These are phyloP conservation scores for Pichia phayaonensis DNA, from an alignment of 805 yeast genomes.

Conservation along the genomic window DNA sequence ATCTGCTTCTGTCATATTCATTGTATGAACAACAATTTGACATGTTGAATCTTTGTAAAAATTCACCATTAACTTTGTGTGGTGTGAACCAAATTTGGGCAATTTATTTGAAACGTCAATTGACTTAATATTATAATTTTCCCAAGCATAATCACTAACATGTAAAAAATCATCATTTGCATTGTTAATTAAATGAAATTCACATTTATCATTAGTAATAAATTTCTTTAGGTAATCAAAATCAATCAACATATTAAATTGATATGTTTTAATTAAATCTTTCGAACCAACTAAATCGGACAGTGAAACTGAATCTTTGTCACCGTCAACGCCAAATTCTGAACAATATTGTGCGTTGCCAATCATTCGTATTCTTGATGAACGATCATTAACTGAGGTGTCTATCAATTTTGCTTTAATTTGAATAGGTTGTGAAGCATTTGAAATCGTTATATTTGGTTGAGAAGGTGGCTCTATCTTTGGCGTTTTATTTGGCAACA, in stretches of 20 bases:
- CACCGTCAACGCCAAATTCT: slow-evolving; percentile 14
- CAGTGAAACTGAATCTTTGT: slow-evolving; percentile 24
- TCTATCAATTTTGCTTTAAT: neutral
- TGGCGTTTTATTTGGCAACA: neutral
- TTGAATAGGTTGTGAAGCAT: too few relatives aligned
- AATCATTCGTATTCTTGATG: slow-evolving; percentile 24
- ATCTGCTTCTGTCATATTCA: slow-evolving; percentile 50
- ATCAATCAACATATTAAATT: slow-evolving; percentile 29
- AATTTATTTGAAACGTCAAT: slow-evolving; percentile 24
- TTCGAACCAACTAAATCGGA: slow-evolving; percentile 22
- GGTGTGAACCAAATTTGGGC: slow-evolving; percentile 43
- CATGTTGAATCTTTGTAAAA: slow-evolving; percentile 37
- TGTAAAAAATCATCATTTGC: slow-evolving; percentile 26
- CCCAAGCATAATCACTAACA: slow-evolving; percentile 25
- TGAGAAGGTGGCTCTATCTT: neutral
- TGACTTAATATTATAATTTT: slow-evolving; percentile 15
- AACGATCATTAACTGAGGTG: neutral
- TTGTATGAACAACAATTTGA: slow-evolving; percentile 51
- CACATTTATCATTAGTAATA: slow-evolving; percentile 16
- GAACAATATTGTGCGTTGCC: slow-evolving; percentile 19
- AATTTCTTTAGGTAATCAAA: slow-evolving; percentile 19
- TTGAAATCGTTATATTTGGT: neutral
- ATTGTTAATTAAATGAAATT: slow-evolving; percentile 26
- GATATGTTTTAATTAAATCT: slow-evolving; percentile 20
- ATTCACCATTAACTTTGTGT: slow-evolving; percentile 61